These are phyloP conservation scores for Acacia crassicarpa DNA, from an alignment of 306 rosid genomes.

Conservation along the genomic window DNA sequence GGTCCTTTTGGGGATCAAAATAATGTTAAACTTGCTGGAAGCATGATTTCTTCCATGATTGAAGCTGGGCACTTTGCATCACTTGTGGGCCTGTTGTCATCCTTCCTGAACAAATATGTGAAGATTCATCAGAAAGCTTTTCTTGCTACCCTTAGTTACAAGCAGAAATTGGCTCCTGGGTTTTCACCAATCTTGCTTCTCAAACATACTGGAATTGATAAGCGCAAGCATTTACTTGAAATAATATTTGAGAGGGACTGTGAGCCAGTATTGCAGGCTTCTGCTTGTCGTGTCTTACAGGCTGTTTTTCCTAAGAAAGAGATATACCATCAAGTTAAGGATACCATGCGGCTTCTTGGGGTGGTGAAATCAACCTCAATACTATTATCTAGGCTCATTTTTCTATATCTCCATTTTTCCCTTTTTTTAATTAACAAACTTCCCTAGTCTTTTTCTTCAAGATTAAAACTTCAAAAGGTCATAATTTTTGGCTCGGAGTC, in stretches of 20 bases:
- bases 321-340: slow-evolving; percentile 87
- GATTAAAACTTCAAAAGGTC: too few species aligned
- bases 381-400: slow-evolving; percentile 82
- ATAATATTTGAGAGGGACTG: slow-evolving; percentile 84
- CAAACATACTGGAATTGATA: slow-evolving; percentile 81
- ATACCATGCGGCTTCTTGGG: slow-evolving; percentile 90
- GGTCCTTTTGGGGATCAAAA: slow-evolving; percentile 48
- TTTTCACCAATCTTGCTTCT: slow-evolving; percentile 74
- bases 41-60: slow-evolving; percentile 60
- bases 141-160: slow-evolving; percentile 62
- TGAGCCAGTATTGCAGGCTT: slow-evolving; percentile 86
- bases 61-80: slow-evolving; percentile 55
- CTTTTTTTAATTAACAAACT: too few species aligned
- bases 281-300: slow-evolving; percentile 88
- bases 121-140: slow-evolving; percentile 66
- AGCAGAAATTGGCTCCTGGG: slow-evolving; percentile 50
- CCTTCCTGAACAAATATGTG: slow-evolving; percentile 58
- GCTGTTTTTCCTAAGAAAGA: slow-evolving; percentile 88
- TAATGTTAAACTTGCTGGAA: slow-evolving; percentile 57
- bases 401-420: too few species aligned
- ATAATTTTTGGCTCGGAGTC: too few species aligned
- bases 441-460: too few species aligned
- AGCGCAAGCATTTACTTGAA: slow-evolving; percentile 86
- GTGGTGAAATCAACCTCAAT: slow-evolving; percentile 79
- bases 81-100: slow-evolving; percentile 56